phyloP scores from a whole-genome alignment of 176 grass and related monocot species.

The Hordeum marinum region DNA sequence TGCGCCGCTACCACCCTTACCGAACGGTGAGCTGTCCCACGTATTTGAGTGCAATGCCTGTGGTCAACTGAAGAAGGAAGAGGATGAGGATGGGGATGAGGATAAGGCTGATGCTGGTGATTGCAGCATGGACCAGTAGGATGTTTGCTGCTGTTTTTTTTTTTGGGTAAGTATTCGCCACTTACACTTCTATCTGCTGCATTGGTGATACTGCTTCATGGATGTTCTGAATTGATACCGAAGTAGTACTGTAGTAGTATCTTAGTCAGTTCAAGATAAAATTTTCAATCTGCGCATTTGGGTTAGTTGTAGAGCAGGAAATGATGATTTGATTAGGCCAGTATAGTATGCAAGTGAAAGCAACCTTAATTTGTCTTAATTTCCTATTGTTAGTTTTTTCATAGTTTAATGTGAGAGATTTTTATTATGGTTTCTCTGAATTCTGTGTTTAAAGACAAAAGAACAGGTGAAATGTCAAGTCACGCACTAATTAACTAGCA shows the following conservation, averaged over 20 bases:
- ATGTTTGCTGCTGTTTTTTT: neutral
- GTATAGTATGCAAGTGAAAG: neutral
- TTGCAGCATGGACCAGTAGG: constrained; percentile 34
- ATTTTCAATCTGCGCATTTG: neutral
- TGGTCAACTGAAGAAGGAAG: constrained; percentile 43
- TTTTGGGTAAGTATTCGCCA: neutral
- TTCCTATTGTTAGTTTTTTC: neutral
- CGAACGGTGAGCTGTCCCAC: constrained; percentile 35
- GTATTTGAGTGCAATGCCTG: constrained; percentile 84
- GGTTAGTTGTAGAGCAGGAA: neutral
- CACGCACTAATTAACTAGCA: neutral
- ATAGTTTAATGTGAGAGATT: neutral
- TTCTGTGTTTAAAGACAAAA: neutral
- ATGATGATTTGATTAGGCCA: neutral
- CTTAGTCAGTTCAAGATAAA: neutral
- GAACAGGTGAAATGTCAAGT: neutral
- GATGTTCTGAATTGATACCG: neutral
- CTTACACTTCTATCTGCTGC: neutral
- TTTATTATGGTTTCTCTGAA: neutral
- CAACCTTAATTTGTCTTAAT: neutral
- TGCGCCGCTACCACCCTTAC: constrained; percentile 58
- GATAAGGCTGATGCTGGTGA: constrained; percentile 27
- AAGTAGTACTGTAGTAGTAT: neutral
- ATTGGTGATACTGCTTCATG: neutral
- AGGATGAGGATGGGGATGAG: constrained; percentile 15